Conservation (phyloP, 139 green algal genomes). For the Coelastrella sp. region DNA sequence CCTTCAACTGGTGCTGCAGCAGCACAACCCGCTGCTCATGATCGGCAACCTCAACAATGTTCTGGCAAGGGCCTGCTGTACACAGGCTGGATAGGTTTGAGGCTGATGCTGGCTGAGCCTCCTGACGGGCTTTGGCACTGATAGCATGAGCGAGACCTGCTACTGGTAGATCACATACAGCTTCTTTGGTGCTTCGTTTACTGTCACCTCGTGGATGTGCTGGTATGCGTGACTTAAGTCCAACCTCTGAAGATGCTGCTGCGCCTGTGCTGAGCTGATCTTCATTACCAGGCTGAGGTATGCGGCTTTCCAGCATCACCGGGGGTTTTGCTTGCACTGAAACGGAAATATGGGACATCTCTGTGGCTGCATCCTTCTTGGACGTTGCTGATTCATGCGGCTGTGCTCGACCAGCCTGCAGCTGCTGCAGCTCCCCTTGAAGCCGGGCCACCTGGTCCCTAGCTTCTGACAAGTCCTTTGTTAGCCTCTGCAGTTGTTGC, state of each 20-base stretch:
- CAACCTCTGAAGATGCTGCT: not conserved
- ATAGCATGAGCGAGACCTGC: not conserved
- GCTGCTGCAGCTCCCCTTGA: not conserved
- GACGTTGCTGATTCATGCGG: not conserved
- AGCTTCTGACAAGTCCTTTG: not conserved
- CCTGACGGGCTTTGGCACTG: not conserved
- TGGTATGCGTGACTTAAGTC: constrained; percentile 15
- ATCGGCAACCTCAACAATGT: not conserved
- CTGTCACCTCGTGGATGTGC: not conserved
- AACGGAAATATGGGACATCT: constrained; percentile 5
- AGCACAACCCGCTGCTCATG: constrained; percentile 8
- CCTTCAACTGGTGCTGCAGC: constrained; percentile 27
- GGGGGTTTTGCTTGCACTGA: constrained; percentile 30
- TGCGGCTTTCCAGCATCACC: constrained; percentile 22
- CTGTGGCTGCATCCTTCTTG: constrained; percentile 34
- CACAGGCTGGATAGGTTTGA: not conserved
- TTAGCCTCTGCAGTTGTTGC: constrained; percentile 1
- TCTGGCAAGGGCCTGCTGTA: not conserved
- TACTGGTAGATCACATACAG: not conserved
- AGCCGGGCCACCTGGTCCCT: not conserved
- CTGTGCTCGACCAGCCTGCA: constrained; percentile 5
- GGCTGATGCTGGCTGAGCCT: not conserved
- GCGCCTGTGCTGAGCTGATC: not conserved
- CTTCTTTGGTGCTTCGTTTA: not conserved
- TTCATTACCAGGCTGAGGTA: not conserved